Base-by-base conservation (phyloP, 257 asterid genomes). In the Apocynum venetum region DNA sequence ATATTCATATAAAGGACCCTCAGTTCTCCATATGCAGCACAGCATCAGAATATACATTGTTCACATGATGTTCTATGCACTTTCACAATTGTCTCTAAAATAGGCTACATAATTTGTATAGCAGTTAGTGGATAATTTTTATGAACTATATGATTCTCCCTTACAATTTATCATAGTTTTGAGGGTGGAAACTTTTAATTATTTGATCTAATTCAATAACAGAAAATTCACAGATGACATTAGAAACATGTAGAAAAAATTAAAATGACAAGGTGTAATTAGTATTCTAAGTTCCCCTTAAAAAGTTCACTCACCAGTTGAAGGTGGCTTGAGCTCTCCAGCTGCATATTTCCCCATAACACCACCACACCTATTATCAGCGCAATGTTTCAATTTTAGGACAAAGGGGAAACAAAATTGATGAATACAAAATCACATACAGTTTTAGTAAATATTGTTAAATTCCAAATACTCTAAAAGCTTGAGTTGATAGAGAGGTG, bases 271-370 rank as follows among this genome's bases (percentile, higher is more conserved):
- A 6, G 5, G 40, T 2, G 65, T 31, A 52, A 40, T 38, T 68
- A 40, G 13, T 49, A 63, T 46, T 71, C 8, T 6, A 60, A 60
- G 11, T 64, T 47, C 53, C 31, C 69, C 44, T 14, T 6, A 56
- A 73, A 84, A 85, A 80, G 71, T 80, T 15, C 40, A 89, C 96
- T 75, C 77, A 96, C 99, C 97, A 74, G 88, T 87, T 64, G 93
- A 86, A 80, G 99, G 99, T 56, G 98, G 98, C 81, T 89, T 93
- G 79, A 96, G 90, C 83, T 96, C 99, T 79, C 98, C 99, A 82
- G 97, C 96, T n/a, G 98, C 96, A 83, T 96, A 96, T 82, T 91
- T 96, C 76, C 99, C 99, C 97, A 93, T 90, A 78, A 96, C 98
- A 79, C 99, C 99, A 73, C 99, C 97, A 82, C 99, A 96, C 99